Base-by-base conservation (phyloP, 2,329 filamentous ascomycete species). In the Xylariaceae sp. region DNA sequence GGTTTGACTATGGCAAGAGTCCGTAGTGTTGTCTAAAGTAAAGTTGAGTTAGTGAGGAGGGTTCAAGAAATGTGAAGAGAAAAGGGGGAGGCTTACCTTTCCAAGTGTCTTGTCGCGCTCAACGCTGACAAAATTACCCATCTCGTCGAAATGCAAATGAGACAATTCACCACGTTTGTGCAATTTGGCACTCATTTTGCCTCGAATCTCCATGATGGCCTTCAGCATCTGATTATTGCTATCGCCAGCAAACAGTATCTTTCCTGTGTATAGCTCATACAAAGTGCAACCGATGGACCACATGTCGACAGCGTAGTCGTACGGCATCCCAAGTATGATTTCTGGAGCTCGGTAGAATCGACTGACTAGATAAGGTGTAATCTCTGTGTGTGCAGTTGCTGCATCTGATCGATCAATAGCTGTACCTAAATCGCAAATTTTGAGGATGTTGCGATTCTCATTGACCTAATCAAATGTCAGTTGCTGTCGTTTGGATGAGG, bases 221-320 rank as follows among this genome's bases (percentile, higher is more conserved):
- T 88, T 87, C 49, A 98, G 80, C 93, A 98, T 98, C 70, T 95
- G 90, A 63, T 98, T 98, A 73, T 98, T 98, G 70, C 88, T 93
- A 54, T 88, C 82, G 48, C 93, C 93, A 1, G 89, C 90, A 65
- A 98, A 98, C 23, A 98, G 75, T 47, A 98, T 97, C 66, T 96
- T 95, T 61, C 93, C 93, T 0, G 93, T 97, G 71, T 95, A 97
- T 33, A 98, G 75, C 69, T 98, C 93, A 66, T 95, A 98, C 22
- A 97, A 75, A 0, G 93, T 98, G 69, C 93, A 98, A 29, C 93
- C 94, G 55, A 97, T 89, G 6, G 92, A 94, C 93, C 93, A 98
- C 75, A 95, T 88, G 66, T 98, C 93, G 54, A 97, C 88, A 6
- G 86, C 85, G 64, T 92, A 94, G 64, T 95, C 90, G 65, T 95